Base-by-base conservation (phyloP, 257 asterid genomes). In the Fraxinus cuspidata region DNA sequence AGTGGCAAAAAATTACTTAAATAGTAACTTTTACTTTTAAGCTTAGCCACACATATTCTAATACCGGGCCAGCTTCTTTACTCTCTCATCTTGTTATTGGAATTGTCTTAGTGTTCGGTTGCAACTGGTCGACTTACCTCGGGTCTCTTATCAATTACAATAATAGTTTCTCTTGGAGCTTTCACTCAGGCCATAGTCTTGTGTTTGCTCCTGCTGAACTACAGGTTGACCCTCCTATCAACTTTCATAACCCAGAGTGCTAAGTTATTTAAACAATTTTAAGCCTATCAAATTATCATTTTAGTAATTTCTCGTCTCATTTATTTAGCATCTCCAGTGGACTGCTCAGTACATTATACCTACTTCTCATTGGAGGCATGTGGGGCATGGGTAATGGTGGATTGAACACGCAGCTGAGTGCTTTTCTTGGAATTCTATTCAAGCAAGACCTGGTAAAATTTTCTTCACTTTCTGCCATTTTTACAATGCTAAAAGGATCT, bases 381-480 rank as follows among this genome's bases (percentile, higher is more conserved):
- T 93, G 92, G 98, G 98, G 99, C 74, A 79, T 96, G 25, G 99
- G 99, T 7, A 93, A 96, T 51, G 99, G 95, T 74, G 95, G 93
- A 56, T 84, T 96, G 70, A 96, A 92, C 87, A 96, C 99, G 8
- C 99, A 96, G 84, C 91, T 93, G 67, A 87, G 92, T 79, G 98
- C 98, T 34, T 88, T 96, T 83, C 95, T 93, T 6, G 98, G 98
- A 29, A 84, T 96, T 76, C 87, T 96, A 75, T 96, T 93, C 84
- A 90, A 92, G 86, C 94, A 93, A 40, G 97, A 96, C 79, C 84
- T 93, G 98, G 99, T 96, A 90, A 63, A 23, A 73, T 37, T 80
- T 70, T 71, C 74, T 81, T 21, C 19, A 19, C 74, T 27, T 3
- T 37, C 49, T 65, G 1, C 40, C 29, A 44, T n/a, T 10, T 13